phyloP scores from a whole-genome alignment of 148 eudicot species.

The Rhododendron ovatum region DNA sequence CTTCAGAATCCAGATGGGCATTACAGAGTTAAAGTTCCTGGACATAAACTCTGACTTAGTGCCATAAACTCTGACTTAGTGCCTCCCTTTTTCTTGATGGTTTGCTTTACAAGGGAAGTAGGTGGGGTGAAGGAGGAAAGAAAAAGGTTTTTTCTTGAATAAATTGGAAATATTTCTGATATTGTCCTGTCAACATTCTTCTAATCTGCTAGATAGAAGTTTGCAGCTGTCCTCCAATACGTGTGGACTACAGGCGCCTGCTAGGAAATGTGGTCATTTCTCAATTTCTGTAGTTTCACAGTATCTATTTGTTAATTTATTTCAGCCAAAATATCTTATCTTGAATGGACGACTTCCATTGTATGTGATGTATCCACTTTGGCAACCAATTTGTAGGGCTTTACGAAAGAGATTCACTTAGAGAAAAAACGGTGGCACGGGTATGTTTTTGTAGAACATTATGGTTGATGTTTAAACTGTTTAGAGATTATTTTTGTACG shows the following conservation, averaged over 20 bases:
- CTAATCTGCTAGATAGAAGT: not conserved
- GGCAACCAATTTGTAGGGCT: conserved; percentile 54
- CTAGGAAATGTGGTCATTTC: not conserved
- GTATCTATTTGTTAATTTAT: not conserved
- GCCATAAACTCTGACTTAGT: not conserved
- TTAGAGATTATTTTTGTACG: conserved; percentile 1
- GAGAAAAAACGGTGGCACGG: conserved; percentile 95
- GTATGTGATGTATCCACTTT: not conserved
- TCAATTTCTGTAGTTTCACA: not conserved
- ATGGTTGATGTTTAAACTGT: not conserved
- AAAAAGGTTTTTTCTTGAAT: not conserved
- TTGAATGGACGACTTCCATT: not conserved
- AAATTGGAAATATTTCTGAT: not conserved
- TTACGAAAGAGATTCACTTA: conserved; percentile 89
- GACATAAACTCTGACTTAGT: not conserved
- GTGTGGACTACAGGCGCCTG: too few species aligned
- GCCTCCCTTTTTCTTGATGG: not conserved
- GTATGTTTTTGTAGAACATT: conserved; percentile 39
- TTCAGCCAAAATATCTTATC: not conserved
- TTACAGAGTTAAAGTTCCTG: not conserved
- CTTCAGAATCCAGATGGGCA: not conserved
- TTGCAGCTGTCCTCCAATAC: not conserved
- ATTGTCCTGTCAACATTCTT: not conserved
- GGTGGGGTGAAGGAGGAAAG: not conserved
- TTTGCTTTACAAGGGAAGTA: not conserved